Conservation (phyloP, 306 rosid genomes). For the Gastrolobium villosum region DNA sequence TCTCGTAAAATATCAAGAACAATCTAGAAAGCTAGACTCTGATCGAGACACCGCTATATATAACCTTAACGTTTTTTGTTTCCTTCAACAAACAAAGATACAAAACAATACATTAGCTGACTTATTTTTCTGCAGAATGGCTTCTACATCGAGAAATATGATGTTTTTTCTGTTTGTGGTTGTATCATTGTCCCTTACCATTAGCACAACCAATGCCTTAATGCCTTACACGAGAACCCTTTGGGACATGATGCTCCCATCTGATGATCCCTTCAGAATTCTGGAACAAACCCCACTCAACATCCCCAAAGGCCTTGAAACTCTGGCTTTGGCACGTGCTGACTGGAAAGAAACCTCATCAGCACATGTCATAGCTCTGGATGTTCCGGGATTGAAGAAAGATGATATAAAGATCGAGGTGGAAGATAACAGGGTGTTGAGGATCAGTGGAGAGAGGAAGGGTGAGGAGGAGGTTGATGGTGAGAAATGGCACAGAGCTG, state of each 20-base stretch:
- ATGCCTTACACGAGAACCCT: slow-evolving; percentile 50
- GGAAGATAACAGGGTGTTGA: slow-evolving; percentile 59
- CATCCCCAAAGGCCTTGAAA: slow-evolving; percentile 40
- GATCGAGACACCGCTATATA: not conserved
- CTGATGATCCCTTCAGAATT: slow-evolving; percentile 60
- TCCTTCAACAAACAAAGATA: too few species aligned
- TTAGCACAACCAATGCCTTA: slow-evolving; percentile 40
- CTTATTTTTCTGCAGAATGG: not conserved
- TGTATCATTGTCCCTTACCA: not conserved
- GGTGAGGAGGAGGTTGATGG: slow-evolving; percentile 38
- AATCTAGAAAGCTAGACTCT: not conserved
- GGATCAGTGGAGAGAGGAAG: slow-evolving; percentile 59
- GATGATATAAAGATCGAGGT: slow-evolving; percentile 55
- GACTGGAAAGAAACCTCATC: slow-evolving; percentile 60
- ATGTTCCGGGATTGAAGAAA: slow-evolving; percentile 57
- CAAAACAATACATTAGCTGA: too few species aligned
- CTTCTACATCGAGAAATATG: not conserved
- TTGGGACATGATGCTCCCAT: slow-evolving; percentile 53
- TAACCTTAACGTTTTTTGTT: too few species aligned
- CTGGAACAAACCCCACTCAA: slow-evolving; percentile 54
- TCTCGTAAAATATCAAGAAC: not conserved
- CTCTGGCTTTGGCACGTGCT: slow-evolving; percentile 55
- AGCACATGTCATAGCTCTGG: slow-evolving; percentile 49
- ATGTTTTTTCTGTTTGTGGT: not conserved
- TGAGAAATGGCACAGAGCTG: slow-evolving; percentile 59